Percentiles rank a stretch among this genome's conserved stretches.
Conservation (phyloP, 2,329 filamentous ascomycete genomes). For the Fusarium sp. region DNA sequence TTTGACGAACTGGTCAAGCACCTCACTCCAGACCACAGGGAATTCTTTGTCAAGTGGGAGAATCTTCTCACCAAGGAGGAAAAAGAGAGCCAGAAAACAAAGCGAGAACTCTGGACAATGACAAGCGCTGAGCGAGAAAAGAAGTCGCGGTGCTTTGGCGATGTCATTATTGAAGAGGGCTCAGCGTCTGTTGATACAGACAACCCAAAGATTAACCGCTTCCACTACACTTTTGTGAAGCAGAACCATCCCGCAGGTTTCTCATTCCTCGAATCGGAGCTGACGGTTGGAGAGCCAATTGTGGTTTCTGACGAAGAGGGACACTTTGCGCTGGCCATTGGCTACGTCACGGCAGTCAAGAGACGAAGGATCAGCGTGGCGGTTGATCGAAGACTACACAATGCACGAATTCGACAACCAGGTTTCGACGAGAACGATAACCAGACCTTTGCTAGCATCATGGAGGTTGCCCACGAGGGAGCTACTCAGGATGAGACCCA, state of each 20-base stretch:
- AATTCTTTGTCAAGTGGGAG: slow-evolving; percentile 97
- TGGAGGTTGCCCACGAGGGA: slow-evolving; percentile 78
- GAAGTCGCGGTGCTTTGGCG: slow-evolving; percentile 88
- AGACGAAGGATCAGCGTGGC: slow-evolving; percentile 85
- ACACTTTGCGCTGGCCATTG: slow-evolving; percentile 94
- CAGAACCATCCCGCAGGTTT: slow-evolving; percentile 70
- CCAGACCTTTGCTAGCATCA: slow-evolving; percentile 90
- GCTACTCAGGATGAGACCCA: slow-evolving; percentile 63
- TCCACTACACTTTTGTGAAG: slow-evolving; percentile 86
- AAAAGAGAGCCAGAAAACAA: slow-evolving; percentile 86
- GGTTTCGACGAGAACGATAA: slow-evolving; percentile 83
- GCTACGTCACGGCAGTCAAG: slow-evolving; percentile 84
- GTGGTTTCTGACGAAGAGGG: slow-evolving; percentile 97
- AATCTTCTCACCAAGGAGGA: slow-evolving; percentile 93
- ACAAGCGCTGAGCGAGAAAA: slow-evolving; percentile 88
- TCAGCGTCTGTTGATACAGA: slow-evolving; percentile 77
- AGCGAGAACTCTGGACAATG: slow-evolving; percentile 97
- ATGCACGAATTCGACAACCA: slow-evolving; percentile 79
- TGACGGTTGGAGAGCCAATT: slow-evolving; percentile 87
- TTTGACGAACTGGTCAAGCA: slow-evolving; percentile 86
- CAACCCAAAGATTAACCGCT: slow-evolving; percentile 89
- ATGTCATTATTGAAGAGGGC: slow-evolving; percentile 84
- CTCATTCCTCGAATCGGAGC: slow-evolving; percentile 91
- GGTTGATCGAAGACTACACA: slow-evolving; percentile 90
- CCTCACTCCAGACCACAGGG: slow-evolving; percentile 77